These are phyloP conservation scores for Drosera spatulata DNA, from an alignment of 179 eudicot species.

Conservation along the genomic window DNA sequence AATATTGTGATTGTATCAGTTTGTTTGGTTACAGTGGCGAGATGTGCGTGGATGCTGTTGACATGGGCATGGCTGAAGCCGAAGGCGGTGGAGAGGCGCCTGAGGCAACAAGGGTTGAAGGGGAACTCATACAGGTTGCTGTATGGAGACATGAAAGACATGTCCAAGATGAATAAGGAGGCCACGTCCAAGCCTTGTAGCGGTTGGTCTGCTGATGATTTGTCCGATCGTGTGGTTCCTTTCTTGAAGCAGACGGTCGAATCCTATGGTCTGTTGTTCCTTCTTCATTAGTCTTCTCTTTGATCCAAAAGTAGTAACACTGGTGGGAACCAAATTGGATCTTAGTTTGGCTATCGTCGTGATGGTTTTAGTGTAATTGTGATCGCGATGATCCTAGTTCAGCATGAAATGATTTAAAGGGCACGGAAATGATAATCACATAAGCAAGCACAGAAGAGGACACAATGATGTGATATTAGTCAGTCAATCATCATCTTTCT, in stretches of 20 bases:
- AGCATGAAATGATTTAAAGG: too few species aligned
- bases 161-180: constrained; percentile 3
- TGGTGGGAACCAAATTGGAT: not conserved
- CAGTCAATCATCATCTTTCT: too few species aligned
- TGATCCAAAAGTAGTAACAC: not conserved
- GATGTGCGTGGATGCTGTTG: constrained; percentile 8
- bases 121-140: constrained; percentile 13
- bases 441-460: too few species aligned
- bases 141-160: constrained; percentile 16
- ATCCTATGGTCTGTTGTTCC: constrained; percentile 6
- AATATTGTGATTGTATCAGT: too few species aligned
- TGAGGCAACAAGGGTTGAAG: constrained; percentile 15
- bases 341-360: too few species aligned
- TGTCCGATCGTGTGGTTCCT: constrained; percentile 10
- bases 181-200: not conserved
- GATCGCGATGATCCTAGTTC: too few species aligned
- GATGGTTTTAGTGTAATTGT: too few species aligned
- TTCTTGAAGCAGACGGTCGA: constrained; percentile 7
- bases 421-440: too few species aligned
- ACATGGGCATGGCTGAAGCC: constrained; percentile 20
- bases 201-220: constrained; percentile 8
- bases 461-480: too few species aligned
- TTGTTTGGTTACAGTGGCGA: too few species aligned
- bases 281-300: not conserved
- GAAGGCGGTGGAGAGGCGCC: constrained; percentile 10